Percentiles rank a stretch among this genome's conserved stretches.
Evolutionary conservation across 257 asterid genomes (phyloP).

Genomic region (Lantana camara): DNA sequence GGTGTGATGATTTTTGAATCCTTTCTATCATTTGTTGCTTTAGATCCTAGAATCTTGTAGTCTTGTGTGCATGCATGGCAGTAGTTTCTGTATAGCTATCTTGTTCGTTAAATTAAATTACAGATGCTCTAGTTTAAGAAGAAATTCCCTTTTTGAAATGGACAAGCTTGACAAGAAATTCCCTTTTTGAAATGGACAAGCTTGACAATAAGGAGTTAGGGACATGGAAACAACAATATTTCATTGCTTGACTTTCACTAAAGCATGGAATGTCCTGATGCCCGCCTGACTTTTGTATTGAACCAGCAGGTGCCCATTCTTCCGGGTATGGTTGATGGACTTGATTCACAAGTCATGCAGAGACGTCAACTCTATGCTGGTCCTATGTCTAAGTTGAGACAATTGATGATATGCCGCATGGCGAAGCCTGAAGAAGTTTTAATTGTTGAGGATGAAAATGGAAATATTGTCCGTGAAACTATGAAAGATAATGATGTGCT

Average conservation of each 20-base stretch:
- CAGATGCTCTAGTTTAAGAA: background rate
- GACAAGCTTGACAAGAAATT: background rate
- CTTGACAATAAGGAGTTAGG: background rate
- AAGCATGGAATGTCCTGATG: conserved; percentile 1
- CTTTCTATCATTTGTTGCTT: conserved; percentile 7
- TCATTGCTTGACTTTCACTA: background rate
- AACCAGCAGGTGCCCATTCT: conserved; percentile 62
- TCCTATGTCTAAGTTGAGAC: conserved; percentile 94
- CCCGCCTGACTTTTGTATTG: conserved; percentile 33
- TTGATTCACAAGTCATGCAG: conserved; percentile 77
- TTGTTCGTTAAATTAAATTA: background rate
- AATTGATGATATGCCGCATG: conserved; percentile 96
- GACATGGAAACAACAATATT: background rate
- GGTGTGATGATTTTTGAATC: conserved; percentile 40
- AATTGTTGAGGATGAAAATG: conserved; percentile 97
- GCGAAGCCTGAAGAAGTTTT: conserved; percentile 99
- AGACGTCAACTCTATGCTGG: conserved; percentile 85
- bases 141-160: background rate
- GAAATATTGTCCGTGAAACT: conserved; percentile 98
- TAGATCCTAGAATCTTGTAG: conserved; percentile 4
- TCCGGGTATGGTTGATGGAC: conserved; percentile 75
- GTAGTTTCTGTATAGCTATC: background rate
- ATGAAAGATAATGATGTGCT: conserved; percentile 98
- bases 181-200: background rate
- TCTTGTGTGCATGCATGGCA: background rate